A percentile compares a stretch with the other conserved stretches of the same genome.
Evolutionary conservation across 179 eudicot species (phyloP).

Genomic region (Camellia oleifera): DNA sequence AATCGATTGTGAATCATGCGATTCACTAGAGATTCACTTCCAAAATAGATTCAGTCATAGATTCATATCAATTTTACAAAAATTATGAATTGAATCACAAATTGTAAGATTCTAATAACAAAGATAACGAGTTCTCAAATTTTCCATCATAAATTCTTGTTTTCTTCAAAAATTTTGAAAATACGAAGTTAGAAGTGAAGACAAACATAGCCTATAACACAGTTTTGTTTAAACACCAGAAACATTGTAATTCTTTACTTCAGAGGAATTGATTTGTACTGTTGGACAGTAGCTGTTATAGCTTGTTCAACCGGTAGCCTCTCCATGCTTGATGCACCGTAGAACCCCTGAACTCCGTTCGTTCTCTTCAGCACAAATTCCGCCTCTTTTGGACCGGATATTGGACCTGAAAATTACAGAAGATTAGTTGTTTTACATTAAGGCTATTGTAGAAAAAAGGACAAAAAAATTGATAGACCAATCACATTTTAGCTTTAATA

Average conservation of each 20-base stretch:
- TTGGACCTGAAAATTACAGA: conserved; percentile 59
- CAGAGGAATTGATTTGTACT: conserved; percentile 68
- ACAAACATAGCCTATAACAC: neutral
- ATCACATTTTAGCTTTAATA: neutral
- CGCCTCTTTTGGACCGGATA: conserved; percentile 84
- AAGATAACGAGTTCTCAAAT: no score
- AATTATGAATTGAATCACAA: no score
- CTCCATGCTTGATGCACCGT: conserved; percentile 97
- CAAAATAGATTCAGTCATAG: no score
- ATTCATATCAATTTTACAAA: no score
- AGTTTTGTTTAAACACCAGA: neutral
- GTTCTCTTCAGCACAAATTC: conserved; percentile 87
- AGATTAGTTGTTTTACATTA: neutral
- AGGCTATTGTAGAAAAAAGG: neutral
- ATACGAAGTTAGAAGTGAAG: neutral
- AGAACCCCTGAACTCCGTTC: conserved; percentile 86
- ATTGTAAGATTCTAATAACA: no score
- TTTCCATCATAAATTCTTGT: neutral
- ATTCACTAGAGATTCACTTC: no score
- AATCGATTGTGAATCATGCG: no score
- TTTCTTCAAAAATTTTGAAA: neutral
- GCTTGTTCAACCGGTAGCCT: conserved; percentile 97
- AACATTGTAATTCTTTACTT: conserved; percentile 18
- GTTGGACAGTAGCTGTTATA: conserved; percentile 65
- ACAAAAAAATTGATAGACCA: neutral